Evolutionary conservation across 78 protist genomes (phyloP).

Genomic region (Paratrimastix pyriformis): DNA sequence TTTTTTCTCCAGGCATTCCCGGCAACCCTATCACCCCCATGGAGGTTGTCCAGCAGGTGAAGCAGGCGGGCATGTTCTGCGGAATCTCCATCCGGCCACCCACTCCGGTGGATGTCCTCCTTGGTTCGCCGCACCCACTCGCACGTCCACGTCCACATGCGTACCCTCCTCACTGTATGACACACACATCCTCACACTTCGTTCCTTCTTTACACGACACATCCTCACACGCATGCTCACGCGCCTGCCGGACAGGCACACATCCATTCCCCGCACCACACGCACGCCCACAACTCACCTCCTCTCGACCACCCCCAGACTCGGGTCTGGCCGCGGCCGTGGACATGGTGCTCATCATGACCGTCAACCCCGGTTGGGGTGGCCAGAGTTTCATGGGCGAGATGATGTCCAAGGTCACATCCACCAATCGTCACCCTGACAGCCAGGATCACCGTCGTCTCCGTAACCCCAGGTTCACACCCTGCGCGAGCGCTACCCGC

Average conservation of each 20-base stretch:
- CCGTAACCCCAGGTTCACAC: constrained; percentile 10
- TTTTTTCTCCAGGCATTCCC: background rate
- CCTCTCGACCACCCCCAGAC: too few species aligned
- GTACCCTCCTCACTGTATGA: background rate
- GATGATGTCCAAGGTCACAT: constrained; percentile 79
- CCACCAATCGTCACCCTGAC: too few species aligned
- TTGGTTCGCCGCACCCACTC: background rate
- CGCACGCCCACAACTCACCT: too few species aligned
- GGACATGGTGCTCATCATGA: constrained; percentile 90
- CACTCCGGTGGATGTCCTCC: constrained; percentile 55
- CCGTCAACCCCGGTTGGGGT: constrained; percentile 98
- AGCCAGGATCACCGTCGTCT: background rate
- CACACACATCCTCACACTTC: background rate
- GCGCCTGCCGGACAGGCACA: too few species aligned
- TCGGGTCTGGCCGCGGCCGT: constrained; percentile 6
- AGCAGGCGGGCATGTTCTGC: constrained; percentile 64
- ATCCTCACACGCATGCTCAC: too few species aligned
- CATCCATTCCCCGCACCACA: too few species aligned
- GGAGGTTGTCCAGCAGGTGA: constrained; percentile 40
- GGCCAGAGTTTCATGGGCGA: constrained; percentile 91
- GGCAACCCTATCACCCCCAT: too few species aligned
- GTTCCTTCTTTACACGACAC: background rate
- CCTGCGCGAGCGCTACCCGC: constrained; percentile 59
- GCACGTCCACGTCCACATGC: background rate
- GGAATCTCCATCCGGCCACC: constrained; percentile 80